Evolutionary conservation across 2,329 filamentous ascomycete species (phyloP).

Genomic region (Fusarium duplospermum): DNA sequence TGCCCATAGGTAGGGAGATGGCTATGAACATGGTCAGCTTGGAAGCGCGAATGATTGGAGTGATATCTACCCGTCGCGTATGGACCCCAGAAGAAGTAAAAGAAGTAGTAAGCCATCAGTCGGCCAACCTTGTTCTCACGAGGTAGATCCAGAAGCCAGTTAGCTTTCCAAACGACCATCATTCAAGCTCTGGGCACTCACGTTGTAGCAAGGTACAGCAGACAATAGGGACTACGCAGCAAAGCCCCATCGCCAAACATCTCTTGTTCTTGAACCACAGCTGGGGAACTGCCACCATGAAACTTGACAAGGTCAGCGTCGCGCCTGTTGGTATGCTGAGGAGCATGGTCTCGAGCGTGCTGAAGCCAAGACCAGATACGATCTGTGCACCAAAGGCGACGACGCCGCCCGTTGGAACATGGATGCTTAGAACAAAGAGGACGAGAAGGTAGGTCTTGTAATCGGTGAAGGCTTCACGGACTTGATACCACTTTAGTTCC

Average conservation of each 20-base stretch:
- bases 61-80: constrained; percentile 31
- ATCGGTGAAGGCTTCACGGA: constrained; percentile 48
- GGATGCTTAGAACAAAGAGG: constrained; percentile 42
- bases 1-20: constrained; percentile 39
- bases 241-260: constrained; percentile 14
- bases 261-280: constrained; percentile 19
- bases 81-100: constrained; percentile 45
- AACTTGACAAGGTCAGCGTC: not conserved
- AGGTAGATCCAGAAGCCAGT: constrained; percentile 41
- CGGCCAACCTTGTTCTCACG: constrained; percentile 54
- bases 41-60: not conserved
- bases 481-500: constrained; percentile 45
- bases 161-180: not conserved
- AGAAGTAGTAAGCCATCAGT: constrained; percentile 13
- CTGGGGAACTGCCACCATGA: constrained; percentile 18
- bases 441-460: constrained; percentile 48
- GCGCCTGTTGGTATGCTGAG: constrained; percentile 21
- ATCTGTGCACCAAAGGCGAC: constrained; percentile 56
- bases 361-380: constrained; percentile 31
- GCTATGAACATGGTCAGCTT: not conserved
- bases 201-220: constrained; percentile 5
- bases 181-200: not conserved
- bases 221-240: constrained; percentile 21
- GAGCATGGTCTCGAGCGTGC: constrained; percentile 16
- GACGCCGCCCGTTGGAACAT: constrained; percentile 46